Percentiles rank a stretch among this genome's conserved stretches.
These are phyloP conservation scores for Naganishia cerealis DNA, from an alignment of 1,284 basidiomycete genomes.

Conservation along the genomic window DNA sequence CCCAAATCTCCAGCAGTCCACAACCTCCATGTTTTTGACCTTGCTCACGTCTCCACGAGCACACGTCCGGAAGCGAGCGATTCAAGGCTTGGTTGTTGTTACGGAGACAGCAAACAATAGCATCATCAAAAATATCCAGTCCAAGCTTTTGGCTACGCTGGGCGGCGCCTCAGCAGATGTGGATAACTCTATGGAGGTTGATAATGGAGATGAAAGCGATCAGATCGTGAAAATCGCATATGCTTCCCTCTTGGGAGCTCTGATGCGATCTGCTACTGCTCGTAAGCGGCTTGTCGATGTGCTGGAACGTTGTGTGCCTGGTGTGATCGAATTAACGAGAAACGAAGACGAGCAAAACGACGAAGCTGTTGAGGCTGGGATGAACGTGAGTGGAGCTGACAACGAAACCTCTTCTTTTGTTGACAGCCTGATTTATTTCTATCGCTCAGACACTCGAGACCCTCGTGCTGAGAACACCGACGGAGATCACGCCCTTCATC, in stretches of 20 bases:
- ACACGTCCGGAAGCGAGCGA: constrained; percentile 85
- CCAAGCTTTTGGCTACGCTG: constrained; percentile 40
- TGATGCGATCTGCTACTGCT: constrained; percentile 30
- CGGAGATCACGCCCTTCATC: constrained; percentile 74
- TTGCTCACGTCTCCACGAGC: constrained; percentile 73
- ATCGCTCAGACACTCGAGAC: constrained; percentile 72
- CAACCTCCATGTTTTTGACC: constrained; percentile 70
- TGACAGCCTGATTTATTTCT: not conserved
- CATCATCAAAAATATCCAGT: constrained; percentile 41
- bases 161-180: constrained; percentile 34
- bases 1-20: constrained; percentile 59
- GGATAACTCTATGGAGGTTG: constrained; percentile 31
- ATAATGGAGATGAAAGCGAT: constrained; percentile 18
- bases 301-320: constrained; percentile 32
- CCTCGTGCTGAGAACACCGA: constrained; percentile 76
- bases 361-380: constrained; percentile 59
- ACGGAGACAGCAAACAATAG: constrained; percentile 39
- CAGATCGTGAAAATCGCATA: constrained; percentile 34
- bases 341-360: constrained; percentile 52
- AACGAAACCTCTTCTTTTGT: constrained; percentile 39
- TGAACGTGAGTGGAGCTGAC: constrained; percentile 38
- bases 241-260: constrained; percentile 35
- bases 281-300: constrained; percentile 31
- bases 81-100: constrained; percentile 65
- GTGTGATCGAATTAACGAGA: constrained; percentile 36